Evolutionary conservation across 208 protist species (phyloP), one percentile per base, ranked within the genome.

Genomic region (Endotrypanum monterogeii): DNA sequence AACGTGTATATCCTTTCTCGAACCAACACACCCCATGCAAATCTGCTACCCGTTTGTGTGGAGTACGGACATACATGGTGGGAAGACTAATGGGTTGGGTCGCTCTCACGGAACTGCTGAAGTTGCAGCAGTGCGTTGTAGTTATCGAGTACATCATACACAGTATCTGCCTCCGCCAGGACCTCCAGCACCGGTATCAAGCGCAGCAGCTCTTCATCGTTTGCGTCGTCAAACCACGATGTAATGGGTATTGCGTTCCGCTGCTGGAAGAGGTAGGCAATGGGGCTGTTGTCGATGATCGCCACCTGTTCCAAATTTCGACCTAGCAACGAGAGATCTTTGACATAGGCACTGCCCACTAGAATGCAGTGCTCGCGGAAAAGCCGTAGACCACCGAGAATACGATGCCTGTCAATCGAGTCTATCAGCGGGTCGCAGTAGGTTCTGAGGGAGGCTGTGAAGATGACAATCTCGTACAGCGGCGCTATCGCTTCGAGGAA

Each of bases 251-350:
- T 94, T 14, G 91, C 90, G 79, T 98, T 98, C 52, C 89, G 91
- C 54, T 91, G 91, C 78, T 98, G 92, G 56, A 98, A 95, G 16
- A 96, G 63, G 69, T 97, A 96, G 41, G 93, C 84, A n/a, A 94
- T 88, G n/a, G 93, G 91, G 74, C 90, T 96, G 78, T 98, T 98
- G 77, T 97, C 94, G 51, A 98, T 87, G 82, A 97, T 96, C 25
- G 78, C 86, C 3, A 83, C 73, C 46, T 89, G 80, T 16, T 94
- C 83, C 41, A 98, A 65, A 44, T 90, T 78, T 14, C 94, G 88
- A 32, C 94, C 94, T 18, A 98, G 71, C 20, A 95, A 67, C 28
- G 93, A 96, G 14, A 97, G 80, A 67, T 96, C 94, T 72, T 97
- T 97, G 73, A 97, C 91, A 72, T 89, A 96, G 39, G 90, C 89